These are phyloP conservation scores for Tolypocladium paradoxum DNA, from an alignment of 2,329 filamentous ascomycete species.

Conservation along the genomic window DNA sequence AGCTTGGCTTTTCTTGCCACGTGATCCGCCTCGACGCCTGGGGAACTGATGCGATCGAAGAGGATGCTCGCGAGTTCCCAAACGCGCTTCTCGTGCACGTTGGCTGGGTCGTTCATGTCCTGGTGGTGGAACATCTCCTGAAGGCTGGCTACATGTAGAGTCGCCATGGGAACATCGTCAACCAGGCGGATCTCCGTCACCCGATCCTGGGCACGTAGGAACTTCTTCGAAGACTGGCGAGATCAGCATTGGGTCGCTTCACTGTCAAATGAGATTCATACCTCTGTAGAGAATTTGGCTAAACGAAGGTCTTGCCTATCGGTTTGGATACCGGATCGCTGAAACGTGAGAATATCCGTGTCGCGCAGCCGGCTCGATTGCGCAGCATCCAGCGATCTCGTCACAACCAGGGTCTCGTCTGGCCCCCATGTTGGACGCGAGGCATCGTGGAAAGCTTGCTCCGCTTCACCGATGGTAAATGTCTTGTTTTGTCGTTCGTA, in stretches of 20 bases:
- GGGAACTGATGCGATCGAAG: constrained; percentile 56
- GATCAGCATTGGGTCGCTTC: constrained; percentile 5
- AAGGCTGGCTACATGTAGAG: constrained; percentile 26
- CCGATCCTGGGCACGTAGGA: constrained; percentile 43
- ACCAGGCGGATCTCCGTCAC: constrained; percentile 41
- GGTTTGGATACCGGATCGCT: constrained; percentile 43
- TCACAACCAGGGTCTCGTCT: constrained; percentile 60
- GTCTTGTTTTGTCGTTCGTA: constrained; percentile 71
- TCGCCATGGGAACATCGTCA: constrained; percentile 50
- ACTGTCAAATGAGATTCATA: constrained; percentile 12
- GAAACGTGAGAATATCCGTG: constrained; percentile 21
- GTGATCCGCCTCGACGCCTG: constrained; percentile 29
- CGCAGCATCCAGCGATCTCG: constrained; percentile 26
- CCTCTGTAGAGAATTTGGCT: constrained; percentile 49
- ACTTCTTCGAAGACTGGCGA: constrained; percentile 41
- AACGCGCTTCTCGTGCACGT: constrained; percentile 57
- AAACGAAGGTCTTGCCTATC: constrained; percentile 55
- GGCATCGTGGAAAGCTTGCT: constrained; percentile 59
- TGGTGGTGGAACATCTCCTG: constrained; percentile 29
- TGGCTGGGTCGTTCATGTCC: constrained; percentile 31
- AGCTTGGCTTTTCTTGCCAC: constrained; percentile 50
- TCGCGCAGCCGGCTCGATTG: constrained; percentile 19
- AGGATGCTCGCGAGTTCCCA: constrained; percentile 84
- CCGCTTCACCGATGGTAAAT: constrained; percentile 50
- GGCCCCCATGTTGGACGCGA: constrained; percentile 73